These are phyloP conservation scores for Geosmithia flava DNA, from an alignment of 2,329 filamentous ascomycete genomes.

Conservation along the genomic window DNA sequence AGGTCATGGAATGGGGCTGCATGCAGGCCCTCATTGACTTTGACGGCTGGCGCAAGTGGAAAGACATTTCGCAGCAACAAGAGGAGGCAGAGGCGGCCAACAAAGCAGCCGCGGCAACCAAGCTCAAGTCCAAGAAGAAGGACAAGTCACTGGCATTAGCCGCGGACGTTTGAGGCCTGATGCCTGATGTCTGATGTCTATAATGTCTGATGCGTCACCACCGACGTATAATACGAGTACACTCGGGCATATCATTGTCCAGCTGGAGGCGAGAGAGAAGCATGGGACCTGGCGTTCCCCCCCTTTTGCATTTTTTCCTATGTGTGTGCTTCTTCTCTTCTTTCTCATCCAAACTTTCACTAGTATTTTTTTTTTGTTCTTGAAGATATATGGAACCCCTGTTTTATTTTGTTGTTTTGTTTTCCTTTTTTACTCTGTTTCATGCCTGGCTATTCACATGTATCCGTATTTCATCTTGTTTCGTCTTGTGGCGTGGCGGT, in stretches of 20 bases:
- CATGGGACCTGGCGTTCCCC: neutral
- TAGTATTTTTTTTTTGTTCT: neutral
- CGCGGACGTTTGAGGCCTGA: neutral
- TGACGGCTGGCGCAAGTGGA: constrained; percentile 97
- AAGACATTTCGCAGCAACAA: constrained; percentile 52
- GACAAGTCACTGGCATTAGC: neutral
- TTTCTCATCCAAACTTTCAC: neutral
- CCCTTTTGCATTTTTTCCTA: neutral
- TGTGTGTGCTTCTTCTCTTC: neutral
- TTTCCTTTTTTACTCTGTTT: neutral
- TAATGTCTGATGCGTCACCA: too few relatives aligned
- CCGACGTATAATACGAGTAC: neutral
- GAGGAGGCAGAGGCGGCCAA: constrained; percentile 17
- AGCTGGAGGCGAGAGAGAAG: neutral
- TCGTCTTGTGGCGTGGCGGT: neutral
- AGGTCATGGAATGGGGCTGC: constrained; percentile 98
- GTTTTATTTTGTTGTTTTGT: neutral
- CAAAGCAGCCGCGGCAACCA: constrained; percentile 19
- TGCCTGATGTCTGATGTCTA: too few relatives aligned
- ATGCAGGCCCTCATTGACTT: constrained; percentile 99
- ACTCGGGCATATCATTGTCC: too few relatives aligned
- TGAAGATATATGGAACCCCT: neutral
- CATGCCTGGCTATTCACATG: neutral
- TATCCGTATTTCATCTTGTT: neutral
- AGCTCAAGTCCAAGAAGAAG: constrained; percentile 29